Percentiles rank a stretch among this genome's conserved stretches.
Evolutionary conservation across 2,329 filamentous ascomycete species (phyloP).

Genomic region (Nannizziopsis arthrosporioides): DNA sequence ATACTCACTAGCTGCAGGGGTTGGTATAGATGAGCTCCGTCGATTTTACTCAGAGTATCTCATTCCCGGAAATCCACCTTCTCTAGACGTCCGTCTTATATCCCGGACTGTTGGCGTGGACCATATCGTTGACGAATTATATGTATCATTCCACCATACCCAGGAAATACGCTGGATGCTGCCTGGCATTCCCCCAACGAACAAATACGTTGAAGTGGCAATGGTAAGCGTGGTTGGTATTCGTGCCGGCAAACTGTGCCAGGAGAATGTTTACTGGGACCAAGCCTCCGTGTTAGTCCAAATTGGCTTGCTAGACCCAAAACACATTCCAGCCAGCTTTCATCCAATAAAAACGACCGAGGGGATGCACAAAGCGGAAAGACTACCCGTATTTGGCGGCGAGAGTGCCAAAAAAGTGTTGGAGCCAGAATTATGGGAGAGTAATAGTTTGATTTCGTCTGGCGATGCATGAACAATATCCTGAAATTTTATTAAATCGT

Average conservation of each 20-base stretch:
- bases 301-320: conserved; percentile 45
- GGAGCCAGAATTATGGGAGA: conserved; percentile 19
- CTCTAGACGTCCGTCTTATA: conserved; percentile 43
- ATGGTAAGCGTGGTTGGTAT: conserved; percentile 47
- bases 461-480: neutral
- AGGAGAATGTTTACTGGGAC: conserved; percentile 51
- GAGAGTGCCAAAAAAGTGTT: conserved; percentile 26
- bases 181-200: conserved; percentile 46
- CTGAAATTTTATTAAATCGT: too few relatives aligned
- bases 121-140: conserved; percentile 50
- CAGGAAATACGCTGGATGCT: conserved; percentile 48
- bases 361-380: conserved; percentile 18
- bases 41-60: conserved; percentile 49
- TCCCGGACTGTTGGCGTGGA: conserved; percentile 48
- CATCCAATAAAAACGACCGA: neutral
- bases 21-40: conserved; percentile 31
- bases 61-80: conserved; percentile 40
- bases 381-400: conserved; percentile 28
- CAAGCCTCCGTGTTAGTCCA: conserved; percentile 51
- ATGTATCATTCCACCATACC: conserved; percentile 47
- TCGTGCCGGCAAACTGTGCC: conserved; percentile 39
- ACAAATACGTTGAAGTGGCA: conserved; percentile 45
- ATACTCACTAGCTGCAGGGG: conserved; percentile 21
- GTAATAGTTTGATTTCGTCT: conserved; percentile 8
- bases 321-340: conserved; percentile 40